phyloP scores from a whole-genome alignment of 1,284 basidiomycete species.

The Apiotrichum veenhuisii region DNA sequence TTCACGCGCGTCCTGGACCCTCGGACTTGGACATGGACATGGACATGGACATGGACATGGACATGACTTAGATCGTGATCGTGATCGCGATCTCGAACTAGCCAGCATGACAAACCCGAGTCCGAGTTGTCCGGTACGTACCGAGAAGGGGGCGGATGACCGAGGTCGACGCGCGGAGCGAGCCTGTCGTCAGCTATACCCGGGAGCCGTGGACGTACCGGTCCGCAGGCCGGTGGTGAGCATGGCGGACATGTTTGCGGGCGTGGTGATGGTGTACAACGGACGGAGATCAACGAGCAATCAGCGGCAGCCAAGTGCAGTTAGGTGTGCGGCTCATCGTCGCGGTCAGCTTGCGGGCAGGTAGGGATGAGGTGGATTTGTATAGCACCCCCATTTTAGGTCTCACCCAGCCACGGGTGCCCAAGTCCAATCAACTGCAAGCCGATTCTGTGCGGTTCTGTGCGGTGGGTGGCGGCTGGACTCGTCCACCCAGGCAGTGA shows the following conservation, averaged over 20 bases:
- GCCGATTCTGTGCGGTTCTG: too few relatives aligned
- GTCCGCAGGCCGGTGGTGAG: slow-evolving; percentile 33
- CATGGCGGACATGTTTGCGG: slow-evolving; percentile 29
- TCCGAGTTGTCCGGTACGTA: background rate
- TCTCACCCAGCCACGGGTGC: background rate
- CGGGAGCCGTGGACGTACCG: slow-evolving; percentile 17
- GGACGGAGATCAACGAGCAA: background rate
- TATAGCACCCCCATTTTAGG: background rate
- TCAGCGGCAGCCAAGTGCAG: background rate
- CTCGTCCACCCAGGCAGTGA: background rate
- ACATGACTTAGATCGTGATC: too few relatives aligned
- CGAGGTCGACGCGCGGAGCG: slow-evolving; percentile 30
- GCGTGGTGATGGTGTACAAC: slow-evolving; percentile 4
- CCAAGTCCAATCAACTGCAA: background rate
- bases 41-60: too few relatives aligned
- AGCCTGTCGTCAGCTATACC: slow-evolving; percentile 4
- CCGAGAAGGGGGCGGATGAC: slow-evolving; percentile 31
- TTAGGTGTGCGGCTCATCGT: too few relatives aligned
- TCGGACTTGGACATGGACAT: background rate
- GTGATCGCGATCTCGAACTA: too few relatives aligned
- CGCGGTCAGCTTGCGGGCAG: background rate
- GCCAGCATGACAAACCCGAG: too few relatives aligned
- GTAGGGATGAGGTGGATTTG: background rate
- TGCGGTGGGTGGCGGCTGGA: too few relatives aligned
- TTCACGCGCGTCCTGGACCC: background rate